Base-by-base conservation (phyloP, 2,329 filamentous ascomycete genomes). In the Microdochium trichocladiopsis region DNA sequence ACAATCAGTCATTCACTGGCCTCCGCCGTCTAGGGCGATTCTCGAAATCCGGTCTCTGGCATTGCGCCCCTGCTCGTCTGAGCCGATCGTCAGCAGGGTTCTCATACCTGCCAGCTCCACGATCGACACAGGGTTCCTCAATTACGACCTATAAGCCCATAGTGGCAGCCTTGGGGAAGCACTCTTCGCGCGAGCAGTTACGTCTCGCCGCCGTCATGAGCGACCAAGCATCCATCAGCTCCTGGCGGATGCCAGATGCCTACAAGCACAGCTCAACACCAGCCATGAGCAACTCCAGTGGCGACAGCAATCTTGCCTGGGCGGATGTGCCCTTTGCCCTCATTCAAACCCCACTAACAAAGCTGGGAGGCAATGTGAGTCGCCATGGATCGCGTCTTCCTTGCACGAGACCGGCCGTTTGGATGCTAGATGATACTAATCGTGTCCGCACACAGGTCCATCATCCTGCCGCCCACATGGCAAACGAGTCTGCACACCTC, bases 401-500 rank as follows among this genome's bases (percentile, higher is more conserved):
- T 43, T 45, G 14, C 16, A 4, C 10, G 31, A 16, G 14, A 24
- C 25, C 22, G 5, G 31, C 12, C 21, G 18, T 5, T 18, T 45
- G 4, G 36, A n/a, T 47, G 43, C 25, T 21, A 25, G n/a, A 23
- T 16, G 12, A 2, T 47, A 25, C 3, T 33, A 41, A 25, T 11
- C 25, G 22, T n/a, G 12, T n/a, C 8, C 31, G 25, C 14, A 11
- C 23, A 24, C 22, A 66, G 63, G 57, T 61, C 48, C 55, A 56
- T 10, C 61, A 63, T 48, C 56, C 62, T 14, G 59, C 60, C 11
- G 53, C 60, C 2, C 55, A 66, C 51, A 62, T 66, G 31, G 66
- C 65, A n/a, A 64, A 65, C 48, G 67, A 70, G 50, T 61, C 69
- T 52, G 57, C 61, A 1, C 54, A 65, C 25, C 57, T 63, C 16